Evolutionary conservation across 1,139 yeast genomes (phyloP).

Genomic region (Geotrichum fermentans): DNA sequence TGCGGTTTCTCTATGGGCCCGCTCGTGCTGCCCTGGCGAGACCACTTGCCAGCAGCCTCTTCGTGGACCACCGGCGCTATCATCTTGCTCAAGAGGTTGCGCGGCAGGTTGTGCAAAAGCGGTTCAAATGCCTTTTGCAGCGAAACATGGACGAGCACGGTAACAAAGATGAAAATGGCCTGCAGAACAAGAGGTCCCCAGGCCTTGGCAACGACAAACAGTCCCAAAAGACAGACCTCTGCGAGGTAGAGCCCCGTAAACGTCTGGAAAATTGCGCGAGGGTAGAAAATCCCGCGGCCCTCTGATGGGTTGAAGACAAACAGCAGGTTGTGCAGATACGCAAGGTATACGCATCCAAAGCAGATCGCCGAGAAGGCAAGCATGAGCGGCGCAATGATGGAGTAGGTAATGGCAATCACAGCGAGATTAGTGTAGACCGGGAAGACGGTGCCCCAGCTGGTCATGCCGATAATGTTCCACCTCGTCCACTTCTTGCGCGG

Average conservation of each 20-base stretch:
- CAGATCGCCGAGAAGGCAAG: slow-evolving; percentile 66
- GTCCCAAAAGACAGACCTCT: slow-evolving; percentile 76
- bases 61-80: background rate
- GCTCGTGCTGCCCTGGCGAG: background rate
- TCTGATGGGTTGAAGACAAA: slow-evolving; percentile 68
- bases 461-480: slow-evolving; percentile 54
- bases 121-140: slow-evolving; percentile 60
- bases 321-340: slow-evolving; percentile 72
- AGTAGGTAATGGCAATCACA: slow-evolving; percentile 70
- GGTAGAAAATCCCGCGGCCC: slow-evolving; percentile 79
- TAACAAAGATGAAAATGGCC: slow-evolving; percentile 57
- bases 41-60: background rate
- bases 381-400: slow-evolving; percentile 76
- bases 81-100: slow-evolving; percentile 32
- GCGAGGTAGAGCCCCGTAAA: slow-evolving; percentile 85
- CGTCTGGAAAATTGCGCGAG: slow-evolving; percentile 81
- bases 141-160: slow-evolving; percentile 61
- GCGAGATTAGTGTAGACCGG: slow-evolving; percentile 81
- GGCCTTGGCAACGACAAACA: slow-evolving; percentile 84
- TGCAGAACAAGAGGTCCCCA: slow-evolving; percentile 91
- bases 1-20: slow-evolving; percentile 4
- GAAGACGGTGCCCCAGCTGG: slow-evolving; percentile 85
- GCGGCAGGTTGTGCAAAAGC: slow-evolving; percentile 65
- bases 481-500: slow-evolving; percentile 84
- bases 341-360: slow-evolving; percentile 67